Evolutionary conservation across 2,329 filamentous ascomycete species (phyloP), one percentile per base, ranked within the genome.

Genomic region (Fusarium torulosum): DNA sequence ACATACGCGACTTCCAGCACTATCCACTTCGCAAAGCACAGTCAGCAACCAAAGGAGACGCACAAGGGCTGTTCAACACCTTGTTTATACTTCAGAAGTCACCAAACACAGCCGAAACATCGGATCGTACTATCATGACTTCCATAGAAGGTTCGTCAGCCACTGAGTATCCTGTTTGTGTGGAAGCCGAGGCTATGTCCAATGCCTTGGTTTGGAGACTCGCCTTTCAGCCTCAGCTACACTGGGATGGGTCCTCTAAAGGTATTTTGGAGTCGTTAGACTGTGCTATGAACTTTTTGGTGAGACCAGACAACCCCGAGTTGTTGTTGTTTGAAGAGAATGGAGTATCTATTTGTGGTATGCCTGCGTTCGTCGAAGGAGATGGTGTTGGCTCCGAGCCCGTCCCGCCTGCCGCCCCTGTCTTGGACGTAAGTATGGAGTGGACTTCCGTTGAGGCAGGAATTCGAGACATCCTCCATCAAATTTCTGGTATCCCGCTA

Each of bases 121-220:
- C 37, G 7, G 20, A 46, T 0, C 38, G 73, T 2, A 51, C 70
- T 1, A 74, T 95, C 4, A 88, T 92, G 69, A 83, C 81, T 37
- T 93, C 92, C 3, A 76, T 91, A 2, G 82, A 84, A 17, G 87
- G 90, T 1, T 79, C 81, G 4, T 90, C 92, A 0, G 85, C 89
- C 21, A 88, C 95, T 2, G 93, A 97, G 66, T 96, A 94, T 75
- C 90, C 92, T 0, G 79, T 97, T 5, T 96, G 92, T 71, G 85
- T 93, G 3, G 94, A 97, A 78, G 88, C 96, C 75, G 93, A 97
- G 75, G 78, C 86, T 7, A 76, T 85, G 0, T 80, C 78, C 0
- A 78, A 85, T 19, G 72, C 78, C 0, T 75, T 96, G 2, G 64
- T 88, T 0, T 96, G 94, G 90, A 88, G 92, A 14, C 84, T 89